These are phyloP conservation scores for Tuber magnatum DNA, from an alignment of 495 filamentous ascomycete genomes.

Conservation along the genomic window DNA sequence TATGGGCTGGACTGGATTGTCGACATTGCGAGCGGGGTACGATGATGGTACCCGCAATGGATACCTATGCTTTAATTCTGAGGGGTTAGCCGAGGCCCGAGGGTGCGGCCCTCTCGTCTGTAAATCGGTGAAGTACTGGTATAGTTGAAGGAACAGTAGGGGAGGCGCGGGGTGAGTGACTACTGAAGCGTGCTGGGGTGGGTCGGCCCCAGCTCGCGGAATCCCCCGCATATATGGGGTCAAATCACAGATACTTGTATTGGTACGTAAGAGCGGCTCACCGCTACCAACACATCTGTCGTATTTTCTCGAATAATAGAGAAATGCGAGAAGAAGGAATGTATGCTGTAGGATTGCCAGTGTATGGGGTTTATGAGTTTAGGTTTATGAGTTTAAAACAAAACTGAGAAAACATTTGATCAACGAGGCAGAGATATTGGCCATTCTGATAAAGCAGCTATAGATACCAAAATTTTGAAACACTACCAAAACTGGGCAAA, in stretches of 20 bases:
- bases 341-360: too few species aligned
- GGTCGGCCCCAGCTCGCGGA: not conserved
- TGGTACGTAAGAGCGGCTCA: not conserved
- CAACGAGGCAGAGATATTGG: too few species aligned
- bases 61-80: not conserved
- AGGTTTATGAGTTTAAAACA: too few species aligned
- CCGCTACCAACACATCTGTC: not conserved
- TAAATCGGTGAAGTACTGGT: not conserved
- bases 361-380: too few species aligned
- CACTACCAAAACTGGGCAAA: too few species aligned
- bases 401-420: too few species aligned
- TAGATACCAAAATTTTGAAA: too few species aligned
- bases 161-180: not conserved
- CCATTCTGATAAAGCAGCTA: too few species aligned
- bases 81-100: not conserved
- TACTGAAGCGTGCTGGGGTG: not conserved
- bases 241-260: not conserved
- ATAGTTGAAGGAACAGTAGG: not conserved
- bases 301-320: too few species aligned
- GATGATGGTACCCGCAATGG: not conserved
- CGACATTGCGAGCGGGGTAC: not conserved
- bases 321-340: too few species aligned
- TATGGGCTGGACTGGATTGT: not conserved
- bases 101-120: not conserved
- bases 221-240: not conserved